Evolutionary conservation across 306 rosid species (phyloP).

Genomic region (Boehmeria nivea): DNA sequence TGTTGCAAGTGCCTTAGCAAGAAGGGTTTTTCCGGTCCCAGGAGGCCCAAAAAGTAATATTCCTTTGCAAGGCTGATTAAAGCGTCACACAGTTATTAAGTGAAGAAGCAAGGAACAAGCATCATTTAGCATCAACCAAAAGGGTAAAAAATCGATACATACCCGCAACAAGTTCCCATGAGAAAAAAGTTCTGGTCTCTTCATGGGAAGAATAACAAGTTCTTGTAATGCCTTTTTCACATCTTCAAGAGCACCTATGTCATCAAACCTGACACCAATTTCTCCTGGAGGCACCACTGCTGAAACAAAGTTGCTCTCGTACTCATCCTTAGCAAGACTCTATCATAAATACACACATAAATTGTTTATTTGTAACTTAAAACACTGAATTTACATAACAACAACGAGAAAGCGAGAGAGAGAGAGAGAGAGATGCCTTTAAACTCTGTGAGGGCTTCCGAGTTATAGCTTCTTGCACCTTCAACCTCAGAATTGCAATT

Average conservation of each 20-base stretch:
- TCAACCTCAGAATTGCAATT: slow-evolving; percentile 73
- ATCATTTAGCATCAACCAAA: slow-evolving; percentile 9
- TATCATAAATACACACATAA: slow-evolving; percentile 25
- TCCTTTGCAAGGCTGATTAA: slow-evolving; percentile 90
- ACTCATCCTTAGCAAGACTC: slow-evolving; percentile 94
- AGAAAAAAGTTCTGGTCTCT: slow-evolving; percentile 89
- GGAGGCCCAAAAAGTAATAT: slow-evolving; percentile 98
- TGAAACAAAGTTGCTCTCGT: slow-evolving; percentile 85
- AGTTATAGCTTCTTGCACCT: slow-evolving; percentile 60
- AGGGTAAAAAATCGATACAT: slow-evolving; percentile 22
- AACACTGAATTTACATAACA: not conserved
- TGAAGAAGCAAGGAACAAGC: no score
- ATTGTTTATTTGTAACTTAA: not conserved
- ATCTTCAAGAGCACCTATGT: slow-evolving; percentile 93
- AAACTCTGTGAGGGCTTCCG: slow-evolving; percentile 75
- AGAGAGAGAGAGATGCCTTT: slow-evolving; percentile 50
- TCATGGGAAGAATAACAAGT: slow-evolving; percentile 96
- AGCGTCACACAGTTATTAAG: slow-evolving; percentile 18
- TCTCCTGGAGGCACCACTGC: slow-evolving; percentile 93
- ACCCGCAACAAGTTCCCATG: slow-evolving; percentile 94
- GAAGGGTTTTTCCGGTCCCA: slow-evolving; percentile 98
- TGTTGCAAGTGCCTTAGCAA: slow-evolving; percentile 97
- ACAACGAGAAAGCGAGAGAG: not conserved
- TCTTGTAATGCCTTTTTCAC: slow-evolving; percentile 88
- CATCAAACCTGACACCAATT: slow-evolving; percentile 93